phyloP scores from a whole-genome alignment of 495 filamentous ascomycete species.

The Daldinia loculata region DNA sequence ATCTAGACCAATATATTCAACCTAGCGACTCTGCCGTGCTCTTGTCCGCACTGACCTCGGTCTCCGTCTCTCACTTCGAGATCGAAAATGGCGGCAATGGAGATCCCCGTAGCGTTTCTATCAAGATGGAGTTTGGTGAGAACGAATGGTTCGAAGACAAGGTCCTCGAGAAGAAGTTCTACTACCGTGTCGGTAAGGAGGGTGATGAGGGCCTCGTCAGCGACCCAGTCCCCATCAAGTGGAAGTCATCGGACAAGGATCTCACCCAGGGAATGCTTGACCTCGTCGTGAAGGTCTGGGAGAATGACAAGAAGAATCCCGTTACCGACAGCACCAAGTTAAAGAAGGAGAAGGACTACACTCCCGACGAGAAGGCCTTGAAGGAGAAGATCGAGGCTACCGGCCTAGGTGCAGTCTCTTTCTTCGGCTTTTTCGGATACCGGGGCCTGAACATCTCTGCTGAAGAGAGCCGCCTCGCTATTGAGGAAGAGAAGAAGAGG shows the following conservation, averaged over 20 bases:
- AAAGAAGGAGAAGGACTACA: slow-evolving; percentile 53
- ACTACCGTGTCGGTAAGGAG: slow-evolving; percentile 72
- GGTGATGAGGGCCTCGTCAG: slow-evolving; percentile 78
- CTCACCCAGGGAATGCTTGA: slow-evolving; percentile 80
- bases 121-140: slow-evolving; percentile 67
- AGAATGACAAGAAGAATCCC: slow-evolving; percentile 62
- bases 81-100: slow-evolving; percentile 65
- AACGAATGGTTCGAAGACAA: slow-evolving; percentile 81
- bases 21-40: slow-evolving; percentile 76
- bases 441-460: slow-evolving; percentile 70
- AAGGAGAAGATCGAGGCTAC: slow-evolving; percentile 63
- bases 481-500: slow-evolving; percentile 65
- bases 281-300: slow-evolving; percentile 71
- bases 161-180: slow-evolving; percentile 88
- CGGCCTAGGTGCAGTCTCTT: slow-evolving; percentile 69
- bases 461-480: slow-evolving; percentile 70
- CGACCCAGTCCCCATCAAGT: slow-evolving; percentile 85
- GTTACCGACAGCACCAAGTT: slow-evolving; percentile 54
- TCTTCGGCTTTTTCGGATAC: slow-evolving; percentile 90
- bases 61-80: slow-evolving; percentile 82
- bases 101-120: slow-evolving; percentile 70
- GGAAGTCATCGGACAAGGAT: slow-evolving; percentile 82
- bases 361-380: slow-evolving; percentile 60
- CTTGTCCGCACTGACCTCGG: slow-evolving; percentile 63
- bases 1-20: slow-evolving; percentile 86